These are phyloP conservation scores for Echria macrotheca DNA, from an alignment of 495 filamentous ascomycete genomes.

Conservation along the genomic window DNA sequence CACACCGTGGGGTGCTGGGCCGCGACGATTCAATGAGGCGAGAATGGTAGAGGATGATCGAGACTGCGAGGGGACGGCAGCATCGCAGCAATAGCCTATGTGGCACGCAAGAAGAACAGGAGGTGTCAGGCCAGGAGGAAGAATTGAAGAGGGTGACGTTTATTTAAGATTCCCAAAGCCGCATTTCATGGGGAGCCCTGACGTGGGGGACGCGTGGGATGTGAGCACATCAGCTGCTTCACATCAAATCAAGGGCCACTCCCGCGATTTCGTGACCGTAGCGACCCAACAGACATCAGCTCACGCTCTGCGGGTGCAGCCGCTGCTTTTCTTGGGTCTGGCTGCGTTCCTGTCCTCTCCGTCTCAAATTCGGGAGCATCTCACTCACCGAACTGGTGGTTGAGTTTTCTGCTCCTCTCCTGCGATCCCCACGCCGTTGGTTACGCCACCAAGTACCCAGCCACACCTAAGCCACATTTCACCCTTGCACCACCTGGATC, in stretches of 20 bases:
- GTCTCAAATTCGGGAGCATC: no score
- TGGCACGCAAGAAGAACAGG: no score
- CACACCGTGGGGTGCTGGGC: no score
- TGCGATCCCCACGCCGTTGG: no score
- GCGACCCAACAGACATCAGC: not conserved
- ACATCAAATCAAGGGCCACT: conserved; percentile 18
- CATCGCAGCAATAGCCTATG: no score
- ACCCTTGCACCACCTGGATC: not conserved
- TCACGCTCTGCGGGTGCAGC: not conserved
- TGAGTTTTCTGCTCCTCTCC: no score
- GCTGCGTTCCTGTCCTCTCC: not conserved
- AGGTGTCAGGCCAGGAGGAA: not conserved
- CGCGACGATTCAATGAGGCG: no score
- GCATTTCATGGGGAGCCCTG: conserved; percentile 11
- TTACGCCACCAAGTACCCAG: no score
- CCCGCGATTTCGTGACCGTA: conserved; percentile 19
- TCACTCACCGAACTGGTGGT: no score
- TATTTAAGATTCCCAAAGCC: conserved; percentile 22
- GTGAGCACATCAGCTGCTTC: conserved; percentile 13
- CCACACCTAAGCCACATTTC: not conserved
- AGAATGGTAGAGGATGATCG: no score
- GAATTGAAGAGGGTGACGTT: conserved; percentile 15
- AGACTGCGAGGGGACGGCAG: no score
- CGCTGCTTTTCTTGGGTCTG: not conserved
- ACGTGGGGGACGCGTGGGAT: conserved; percentile 38